These are phyloP conservation scores for Gamarada debralockiae DNA, from an alignment of 495 filamentous ascomycete genomes.

Conservation along the genomic window DNA sequence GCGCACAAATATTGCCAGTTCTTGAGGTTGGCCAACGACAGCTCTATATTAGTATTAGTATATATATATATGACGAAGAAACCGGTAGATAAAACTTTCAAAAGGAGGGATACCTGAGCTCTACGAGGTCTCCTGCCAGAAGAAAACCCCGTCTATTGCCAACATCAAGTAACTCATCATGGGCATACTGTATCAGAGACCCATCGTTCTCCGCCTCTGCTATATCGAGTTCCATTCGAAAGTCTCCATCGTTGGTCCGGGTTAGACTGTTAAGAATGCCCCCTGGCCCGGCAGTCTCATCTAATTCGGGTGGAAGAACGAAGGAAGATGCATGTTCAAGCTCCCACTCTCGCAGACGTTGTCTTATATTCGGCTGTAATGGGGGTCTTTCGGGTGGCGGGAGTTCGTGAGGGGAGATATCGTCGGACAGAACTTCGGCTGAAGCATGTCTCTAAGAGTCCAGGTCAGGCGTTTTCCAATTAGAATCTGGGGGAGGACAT, in stretches of 20 bases:
- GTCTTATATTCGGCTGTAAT: conserved; percentile 35
- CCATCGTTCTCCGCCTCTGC: conserved; percentile 31
- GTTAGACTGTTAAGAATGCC: conserved; percentile 28
- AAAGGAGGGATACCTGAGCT: conserved; percentile 52
- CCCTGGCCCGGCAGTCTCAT: conserved; percentile 31
- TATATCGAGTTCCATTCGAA: conserved; percentile 20
- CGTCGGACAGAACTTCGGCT: not conserved
- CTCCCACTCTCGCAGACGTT: conserved; percentile 52
- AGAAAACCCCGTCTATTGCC: conserved; percentile 36
- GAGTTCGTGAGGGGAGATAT: not conserved
- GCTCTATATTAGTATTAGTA: conserved; percentile 9
- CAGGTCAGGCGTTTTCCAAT: not conserved
- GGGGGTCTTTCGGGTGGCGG: not conserved
- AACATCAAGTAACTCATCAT: conserved; percentile 37
- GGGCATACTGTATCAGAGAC: conserved; percentile 29
- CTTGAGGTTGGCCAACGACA: conserved; percentile 38
- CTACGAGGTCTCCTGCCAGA: conserved; percentile 70
- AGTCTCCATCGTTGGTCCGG: conserved; percentile 20
- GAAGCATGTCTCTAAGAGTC: not conserved
- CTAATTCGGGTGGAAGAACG: conserved; percentile 19
- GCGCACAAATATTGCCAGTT: conserved; percentile 67
- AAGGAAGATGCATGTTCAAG: conserved; percentile 19
- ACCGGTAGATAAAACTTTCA: not conserved
- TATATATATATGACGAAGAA: not conserved
- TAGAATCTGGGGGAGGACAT: not conserved